phyloP scores from a whole-genome alignment of 2,329 filamentous ascomycete genomes.

The Fusarium camptoceras region DNA sequence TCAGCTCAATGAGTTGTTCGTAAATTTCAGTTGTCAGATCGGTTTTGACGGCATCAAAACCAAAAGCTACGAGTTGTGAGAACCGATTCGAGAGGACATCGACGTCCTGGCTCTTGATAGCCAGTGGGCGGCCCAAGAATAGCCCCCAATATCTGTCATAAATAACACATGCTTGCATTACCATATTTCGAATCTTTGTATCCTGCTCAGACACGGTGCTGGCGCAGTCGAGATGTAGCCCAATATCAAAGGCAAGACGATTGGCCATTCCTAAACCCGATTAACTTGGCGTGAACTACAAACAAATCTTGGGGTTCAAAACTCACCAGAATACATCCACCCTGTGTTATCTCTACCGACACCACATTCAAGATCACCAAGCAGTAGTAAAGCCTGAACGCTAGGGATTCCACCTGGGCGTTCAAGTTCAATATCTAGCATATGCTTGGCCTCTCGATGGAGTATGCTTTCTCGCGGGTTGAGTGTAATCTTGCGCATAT shows the following conservation, averaged over 20 bases:
- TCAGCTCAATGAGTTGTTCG: constrained; percentile 65
- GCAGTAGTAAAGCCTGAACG: constrained; percentile 63
- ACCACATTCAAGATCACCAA: constrained; percentile 66
- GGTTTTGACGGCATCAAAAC: constrained; percentile 31
- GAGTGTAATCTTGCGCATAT: constrained; percentile 60
- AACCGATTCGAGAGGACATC: constrained; percentile 60
- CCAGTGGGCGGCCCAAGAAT: constrained; percentile 65
- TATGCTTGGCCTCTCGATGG: constrained; percentile 65
- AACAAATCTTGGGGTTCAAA: neutral
- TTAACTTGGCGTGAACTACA: neutral
- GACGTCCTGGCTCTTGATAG: constrained; percentile 65
- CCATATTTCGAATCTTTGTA: constrained; percentile 62
- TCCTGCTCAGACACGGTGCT: constrained; percentile 59
- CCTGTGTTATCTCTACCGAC: constrained; percentile 65
- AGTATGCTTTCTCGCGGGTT: constrained; percentile 63
- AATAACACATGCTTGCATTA: constrained; percentile 63
- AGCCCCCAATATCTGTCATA: constrained; percentile 68
- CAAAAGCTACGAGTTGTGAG: constrained; percentile 55
- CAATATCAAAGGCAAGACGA: constrained; percentile 60
- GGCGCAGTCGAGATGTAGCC: constrained; percentile 61
- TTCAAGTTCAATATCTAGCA: constrained; percentile 66
- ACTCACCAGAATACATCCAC: constrained; percentile 65
- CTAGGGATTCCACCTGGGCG: constrained; percentile 63
- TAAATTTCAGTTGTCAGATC: constrained; percentile 56
- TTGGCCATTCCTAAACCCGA: constrained; percentile 54